Conservation (phyloP, 768 basidiomycete species). For the Leccinum aurantiacum region DNA sequence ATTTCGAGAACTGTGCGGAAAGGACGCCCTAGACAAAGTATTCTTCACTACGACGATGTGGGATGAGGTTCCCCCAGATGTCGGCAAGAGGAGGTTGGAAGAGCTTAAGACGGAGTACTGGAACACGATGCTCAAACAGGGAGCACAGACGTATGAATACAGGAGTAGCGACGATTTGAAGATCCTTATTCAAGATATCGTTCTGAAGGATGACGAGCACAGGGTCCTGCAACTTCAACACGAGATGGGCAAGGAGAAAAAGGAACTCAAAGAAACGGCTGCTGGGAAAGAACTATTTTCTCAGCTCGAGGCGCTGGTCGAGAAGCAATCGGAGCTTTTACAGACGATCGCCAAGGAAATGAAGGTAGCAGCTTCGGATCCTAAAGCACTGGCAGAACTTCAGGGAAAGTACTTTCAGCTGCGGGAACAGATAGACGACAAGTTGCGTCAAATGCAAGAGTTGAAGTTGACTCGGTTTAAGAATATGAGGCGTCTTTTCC, state of each 20-base stretch:
- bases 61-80: conserved; percentile 29
- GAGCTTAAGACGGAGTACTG: conserved; percentile 4
- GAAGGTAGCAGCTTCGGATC: background rate
- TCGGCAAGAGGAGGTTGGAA: conserved; percentile 17
- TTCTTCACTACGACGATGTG: conserved; percentile 31
- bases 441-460: background rate
- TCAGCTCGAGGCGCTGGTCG: background rate
- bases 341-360: background rate
- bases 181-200: background rate
- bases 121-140: conserved; percentile 1
- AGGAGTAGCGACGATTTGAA: background rate
- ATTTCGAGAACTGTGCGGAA: conserved; percentile 32
- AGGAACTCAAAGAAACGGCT: background rate
- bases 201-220: background rate
- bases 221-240: background rate
- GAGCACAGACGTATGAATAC: conserved; percentile 1
- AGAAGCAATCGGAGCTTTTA: background rate
- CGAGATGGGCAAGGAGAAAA: background rate
- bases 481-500: too few relatives aligned
- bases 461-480: background rate
- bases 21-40: conserved; percentile 32
- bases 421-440: background rate
- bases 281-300: background rate
- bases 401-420: background rate
- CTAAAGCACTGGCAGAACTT: background rate